A percentile compares a stretch with the other conserved stretches of the same genome.
Evolutionary conservation across 192 early-diverging fungal species (phyloP).

Genomic region (Pecoramyces ruminantium): DNA sequence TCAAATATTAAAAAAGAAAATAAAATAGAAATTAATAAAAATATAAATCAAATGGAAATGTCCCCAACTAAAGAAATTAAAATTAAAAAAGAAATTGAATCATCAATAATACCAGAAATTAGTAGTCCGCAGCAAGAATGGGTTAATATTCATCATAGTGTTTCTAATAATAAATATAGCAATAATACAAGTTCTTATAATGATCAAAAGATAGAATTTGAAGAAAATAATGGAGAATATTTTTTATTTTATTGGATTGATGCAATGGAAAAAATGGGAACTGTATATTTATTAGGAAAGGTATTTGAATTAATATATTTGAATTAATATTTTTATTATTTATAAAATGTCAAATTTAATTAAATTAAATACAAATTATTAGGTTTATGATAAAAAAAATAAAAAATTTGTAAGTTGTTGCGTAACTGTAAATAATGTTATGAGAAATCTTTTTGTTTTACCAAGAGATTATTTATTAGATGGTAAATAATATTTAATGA

Average conservation of each 20-base stretch:
- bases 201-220: not conserved
- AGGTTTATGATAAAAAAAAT: constrained; percentile 32
- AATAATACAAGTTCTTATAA: not conserved
- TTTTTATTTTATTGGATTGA: constrained; percentile 83
- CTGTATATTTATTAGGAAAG: constrained; percentile 87
- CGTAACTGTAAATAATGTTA: constrained; percentile 54
- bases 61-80: not conserved
- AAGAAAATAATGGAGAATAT: constrained; percentile 30
- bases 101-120: not conserved
- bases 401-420: constrained; percentile 62
- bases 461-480: constrained; percentile 43
- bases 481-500: no score
- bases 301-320: constrained; percentile 12
- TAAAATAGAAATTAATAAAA: not conserved
- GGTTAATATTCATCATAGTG: not conserved
- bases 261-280: constrained; percentile 63
- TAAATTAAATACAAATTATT: not conserved
- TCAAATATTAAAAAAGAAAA: not conserved
- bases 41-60: not conserved
- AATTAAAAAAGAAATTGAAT: constrained; percentile 1
- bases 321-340: constrained; percentile 1
- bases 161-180: not conserved
- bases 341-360: not conserved
- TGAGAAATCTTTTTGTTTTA: constrained; percentile 83
- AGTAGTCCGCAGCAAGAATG: not conserved